phyloP scores from a whole-genome alignment of 2,329 filamentous ascomycete species.

The Coniochaeta prunicola region DNA sequence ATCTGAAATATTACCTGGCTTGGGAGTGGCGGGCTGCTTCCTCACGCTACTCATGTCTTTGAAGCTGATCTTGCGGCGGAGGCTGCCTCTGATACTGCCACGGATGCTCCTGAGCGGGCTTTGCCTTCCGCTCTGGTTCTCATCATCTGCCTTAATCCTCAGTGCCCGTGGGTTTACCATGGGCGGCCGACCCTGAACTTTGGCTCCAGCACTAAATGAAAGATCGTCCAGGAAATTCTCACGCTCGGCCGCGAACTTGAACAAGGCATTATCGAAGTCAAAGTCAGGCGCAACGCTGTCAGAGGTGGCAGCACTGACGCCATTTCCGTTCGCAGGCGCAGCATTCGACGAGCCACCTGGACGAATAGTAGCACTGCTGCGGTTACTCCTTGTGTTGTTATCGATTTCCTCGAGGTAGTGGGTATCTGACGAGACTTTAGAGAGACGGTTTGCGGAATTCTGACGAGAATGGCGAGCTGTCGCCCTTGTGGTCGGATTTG shows the following conservation, averaged over 20 bases:
- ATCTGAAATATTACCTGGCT: constrained; percentile 55
- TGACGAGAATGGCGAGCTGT: constrained; percentile 53
- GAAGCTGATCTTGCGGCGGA: constrained; percentile 86
- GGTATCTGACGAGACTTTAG: constrained; percentile 35
- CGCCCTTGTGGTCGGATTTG: constrained; percentile 18
- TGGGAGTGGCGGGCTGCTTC: constrained; percentile 69
- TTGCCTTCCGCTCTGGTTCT: constrained; percentile 39
- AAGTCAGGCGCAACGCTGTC: constrained; percentile 52
- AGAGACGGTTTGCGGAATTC: constrained; percentile 46
- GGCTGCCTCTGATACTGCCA: constrained; percentile 65
- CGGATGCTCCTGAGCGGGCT: constrained; percentile 35
- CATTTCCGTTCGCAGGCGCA: constrained; percentile 9
- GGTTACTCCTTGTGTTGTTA: constrained; percentile 52
- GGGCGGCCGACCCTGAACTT: constrained; percentile 59
- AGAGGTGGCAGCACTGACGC: constrained; percentile 20
- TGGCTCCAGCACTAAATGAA: constrained; percentile 77
- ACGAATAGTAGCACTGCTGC: constrained; percentile 59
- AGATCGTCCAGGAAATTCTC: constrained; percentile 92
- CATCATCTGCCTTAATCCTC: constrained; percentile 72
- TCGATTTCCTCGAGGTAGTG: constrained; percentile 51
- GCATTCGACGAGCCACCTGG: constrained; percentile 24
- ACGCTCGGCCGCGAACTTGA: constrained; percentile 92
- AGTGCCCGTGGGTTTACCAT: constrained; percentile 76
- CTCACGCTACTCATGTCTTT: constrained; percentile 93
- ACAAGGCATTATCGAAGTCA: constrained; percentile 87